These are phyloP conservation scores for Penicillium daleae DNA, from an alignment of 495 filamentous ascomycete species.

Conservation along the genomic window DNA sequence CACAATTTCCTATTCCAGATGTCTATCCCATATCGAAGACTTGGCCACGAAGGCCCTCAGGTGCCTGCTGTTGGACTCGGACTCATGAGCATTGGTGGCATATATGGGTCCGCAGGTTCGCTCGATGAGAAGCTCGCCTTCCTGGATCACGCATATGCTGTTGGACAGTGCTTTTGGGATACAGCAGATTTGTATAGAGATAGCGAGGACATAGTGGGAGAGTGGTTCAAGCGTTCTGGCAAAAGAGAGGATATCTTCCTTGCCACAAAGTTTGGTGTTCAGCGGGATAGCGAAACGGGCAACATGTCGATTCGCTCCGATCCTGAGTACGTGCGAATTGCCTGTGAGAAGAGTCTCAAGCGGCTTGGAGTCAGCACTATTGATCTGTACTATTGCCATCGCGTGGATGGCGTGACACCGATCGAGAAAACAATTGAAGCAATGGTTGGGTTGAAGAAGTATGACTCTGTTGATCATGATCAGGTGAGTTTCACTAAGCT, in stretches of 20 bases:
- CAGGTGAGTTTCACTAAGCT: neutral
- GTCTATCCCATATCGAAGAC: slow-evolving; percentile 33
- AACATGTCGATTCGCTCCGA: slow-evolving; percentile 45
- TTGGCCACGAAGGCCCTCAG: slow-evolving; percentile 57
- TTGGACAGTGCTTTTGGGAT: slow-evolving; percentile 64
- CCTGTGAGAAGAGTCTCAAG: slow-evolving; percentile 56
- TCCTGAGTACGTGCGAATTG: slow-evolving; percentile 54
- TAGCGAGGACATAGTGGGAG: slow-evolving; percentile 54
- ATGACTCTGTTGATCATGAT: neutral
- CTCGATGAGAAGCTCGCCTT: slow-evolving; percentile 40
- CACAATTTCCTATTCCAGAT: no score
- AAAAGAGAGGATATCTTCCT: slow-evolving; percentile 63
- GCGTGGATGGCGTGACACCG: slow-evolving; percentile 43
- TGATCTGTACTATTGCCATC: slow-evolving; percentile 62
- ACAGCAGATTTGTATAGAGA: slow-evolving; percentile 53
- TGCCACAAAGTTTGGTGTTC: slow-evolving; percentile 57
- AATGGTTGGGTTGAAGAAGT: slow-evolving; percentile 56
- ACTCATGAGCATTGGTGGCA: slow-evolving; percentile 54
- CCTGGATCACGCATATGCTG: slow-evolving; percentile 52
- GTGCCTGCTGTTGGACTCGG: slow-evolving; percentile 59
- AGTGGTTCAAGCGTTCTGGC: slow-evolving; percentile 59
- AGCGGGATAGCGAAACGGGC: slow-evolving; percentile 5
- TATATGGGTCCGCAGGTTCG: slow-evolving; percentile 47
- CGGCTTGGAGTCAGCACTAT: slow-evolving; percentile 56
- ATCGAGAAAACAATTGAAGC: slow-evolving; percentile 66